Conservation (phyloP, 1,284 basidiomycete species). For the Sutorius eximius region DNA sequence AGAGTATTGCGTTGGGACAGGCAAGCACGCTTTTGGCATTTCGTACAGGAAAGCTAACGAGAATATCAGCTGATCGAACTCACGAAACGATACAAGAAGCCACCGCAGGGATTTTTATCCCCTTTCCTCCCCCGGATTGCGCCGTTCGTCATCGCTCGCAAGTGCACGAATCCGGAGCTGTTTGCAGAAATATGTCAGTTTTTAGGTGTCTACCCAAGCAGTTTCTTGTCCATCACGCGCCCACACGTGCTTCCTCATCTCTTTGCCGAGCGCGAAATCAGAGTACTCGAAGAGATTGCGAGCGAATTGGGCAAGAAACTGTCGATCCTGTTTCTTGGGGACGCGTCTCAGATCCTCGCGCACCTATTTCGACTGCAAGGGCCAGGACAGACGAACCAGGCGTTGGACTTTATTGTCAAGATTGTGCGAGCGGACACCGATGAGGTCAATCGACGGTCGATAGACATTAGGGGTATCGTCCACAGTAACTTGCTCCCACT, state of each 20-base stretch:
- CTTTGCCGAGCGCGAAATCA: constrained; percentile 62
- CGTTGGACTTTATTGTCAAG: constrained; percentile 62
- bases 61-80: constrained; percentile 56
- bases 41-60: constrained; percentile 10
- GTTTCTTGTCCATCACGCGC: constrained; percentile 72
- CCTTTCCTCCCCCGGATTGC: constrained; percentile 73
- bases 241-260: constrained; percentile 69
- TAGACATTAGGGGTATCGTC: constrained; percentile 56
- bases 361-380: constrained; percentile 66
- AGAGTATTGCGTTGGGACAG: constrained; percentile 70
- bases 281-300: constrained; percentile 45
- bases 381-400: constrained; percentile 51
- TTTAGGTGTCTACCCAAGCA: constrained; percentile 51
- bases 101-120: constrained; percentile 66
- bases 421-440: constrained; percentile 30
- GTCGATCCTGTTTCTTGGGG: constrained; percentile 60
- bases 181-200: constrained; percentile 65
- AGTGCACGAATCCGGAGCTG: constrained; percentile 58
- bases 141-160: constrained; percentile 61
- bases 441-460: constrained; percentile 30
- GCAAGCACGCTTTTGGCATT: constrained; percentile 18
- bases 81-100: constrained; percentile 60
- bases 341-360: constrained; percentile 68
- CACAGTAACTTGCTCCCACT: constrained; percentile 66
- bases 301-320: constrained; percentile 46